Evolutionary conservation across 2,329 filamentous ascomycete genomes (phyloP).

Genomic region (Sclerotinia minor): DNA sequence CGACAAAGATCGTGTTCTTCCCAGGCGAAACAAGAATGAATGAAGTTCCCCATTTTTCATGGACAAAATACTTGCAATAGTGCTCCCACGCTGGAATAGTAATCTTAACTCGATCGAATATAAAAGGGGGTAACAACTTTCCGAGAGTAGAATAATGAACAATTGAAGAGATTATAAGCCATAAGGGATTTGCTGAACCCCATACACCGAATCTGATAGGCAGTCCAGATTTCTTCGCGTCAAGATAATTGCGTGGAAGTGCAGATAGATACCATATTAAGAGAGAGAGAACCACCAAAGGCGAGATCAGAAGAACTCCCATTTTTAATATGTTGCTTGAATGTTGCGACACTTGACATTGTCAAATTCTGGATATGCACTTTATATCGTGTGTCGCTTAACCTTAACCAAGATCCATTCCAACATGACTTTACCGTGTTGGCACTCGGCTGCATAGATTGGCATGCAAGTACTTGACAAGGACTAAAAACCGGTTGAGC

Average conservation of each 20-base stretch:
- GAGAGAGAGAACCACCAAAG: background rate
- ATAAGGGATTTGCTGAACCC: conserved; percentile 24
- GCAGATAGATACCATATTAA: conserved; percentile 10
- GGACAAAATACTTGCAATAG: conserved; percentile 24
- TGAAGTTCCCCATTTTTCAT: conserved; percentile 26
- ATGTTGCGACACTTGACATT: background rate
- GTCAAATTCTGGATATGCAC: background rate
- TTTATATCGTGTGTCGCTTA: conserved; percentile 11
- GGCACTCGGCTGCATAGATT: conserved; percentile 5
- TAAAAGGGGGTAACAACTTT: conserved; percentile 25
- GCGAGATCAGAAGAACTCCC: background rate
- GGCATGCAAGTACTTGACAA: background rate
- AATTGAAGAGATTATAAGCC: conserved; percentile 23
- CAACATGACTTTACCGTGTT: background rate
- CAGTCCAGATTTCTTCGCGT: conserved; percentile 27
- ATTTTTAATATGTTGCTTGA: background rate
- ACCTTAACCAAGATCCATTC: background rate
- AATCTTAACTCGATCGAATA: conserved; percentile 25
- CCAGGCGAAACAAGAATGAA: conserved; percentile 26
- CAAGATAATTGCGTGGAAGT: conserved; percentile 22
- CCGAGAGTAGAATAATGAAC: conserved; percentile 10
- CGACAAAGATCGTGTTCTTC: conserved; percentile 21
- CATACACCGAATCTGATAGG: conserved; percentile 26
- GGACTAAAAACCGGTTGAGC: background rate
- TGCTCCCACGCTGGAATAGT: conserved; percentile 28